Evolutionary conservation across 306 rosid species (phyloP), one percentile per base, ranked within the genome.

Genomic region (Oxytropis ochrocephala): DNA sequence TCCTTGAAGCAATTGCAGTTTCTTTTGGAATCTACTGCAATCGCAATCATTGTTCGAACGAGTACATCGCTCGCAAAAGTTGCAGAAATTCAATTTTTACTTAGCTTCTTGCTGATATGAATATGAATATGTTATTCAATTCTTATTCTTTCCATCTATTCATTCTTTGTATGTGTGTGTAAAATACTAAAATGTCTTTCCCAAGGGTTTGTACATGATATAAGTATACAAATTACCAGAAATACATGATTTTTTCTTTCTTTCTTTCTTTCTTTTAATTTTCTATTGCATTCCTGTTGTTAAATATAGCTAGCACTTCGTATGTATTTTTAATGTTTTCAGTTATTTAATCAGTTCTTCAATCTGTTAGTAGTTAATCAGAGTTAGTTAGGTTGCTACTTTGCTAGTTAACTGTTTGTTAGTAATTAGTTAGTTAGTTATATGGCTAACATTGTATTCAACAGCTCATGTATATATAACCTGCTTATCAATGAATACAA

Each of bases 171-270:
- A 52, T 41, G 4, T 17, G 51, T 72, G 29, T n/a, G 14, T 27
- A 10, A 7, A 30, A 24, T 47, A 1, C 12, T 49, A 54, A 51
- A 69, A 42, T 74, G 67, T 64, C 4, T 5, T 39, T 35, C 30
- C 67, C 67, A 69, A 41, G 63, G 66, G 71, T 77, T 55, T 69
- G 4, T 49, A 7, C 24, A 51, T 51, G 75, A 11, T 17, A 44
- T 16, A 19, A 36, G 35, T 17, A 11, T 62, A 38, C 11, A 1
- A 14, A 14, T 66, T 55, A 9, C 39, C 7, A 6, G 39, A 64
- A 19, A 67, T 55, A 3, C 35, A 33, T 41, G 14, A 13, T 56
- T 3, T 6, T 58, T 75, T 24, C 16, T 17, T 36, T 36, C 18
- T 58, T 75, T 24, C 16, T 17, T 36, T 36, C 18, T 36, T 17